Percentiles rank a stretch among this genome's conserved stretches.
Conservation (phyloP, 2,329 filamentous ascomycete genomes). For the Aspergillus aculeatinus region DNA sequence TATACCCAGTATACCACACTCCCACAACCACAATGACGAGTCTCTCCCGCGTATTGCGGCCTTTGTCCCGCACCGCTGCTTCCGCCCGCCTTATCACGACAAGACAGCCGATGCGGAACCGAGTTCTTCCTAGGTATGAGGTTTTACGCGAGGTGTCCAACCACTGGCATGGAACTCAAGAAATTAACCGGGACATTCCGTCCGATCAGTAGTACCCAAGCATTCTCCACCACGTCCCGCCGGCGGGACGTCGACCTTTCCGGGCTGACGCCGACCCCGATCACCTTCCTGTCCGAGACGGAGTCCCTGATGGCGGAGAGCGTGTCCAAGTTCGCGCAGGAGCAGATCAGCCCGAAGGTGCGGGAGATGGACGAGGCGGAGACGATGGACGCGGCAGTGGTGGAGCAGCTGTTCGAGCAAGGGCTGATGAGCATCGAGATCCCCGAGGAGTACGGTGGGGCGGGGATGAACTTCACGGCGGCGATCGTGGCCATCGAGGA, state of each 20-base stretch:
- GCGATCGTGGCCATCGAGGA: slow-evolving; percentile 98
- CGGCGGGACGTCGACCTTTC: slow-evolving; percentile 64
- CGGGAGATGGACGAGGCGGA: slow-evolving; percentile 98
- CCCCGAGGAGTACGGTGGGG: slow-evolving; percentile 92
- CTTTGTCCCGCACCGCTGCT: slow-evolving; percentile 42
- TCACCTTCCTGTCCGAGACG: slow-evolving; percentile 86
- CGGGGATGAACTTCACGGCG: slow-evolving; percentile 97
- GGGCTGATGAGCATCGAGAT: slow-evolving; percentile 97
- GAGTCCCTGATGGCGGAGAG: slow-evolving; percentile 86
- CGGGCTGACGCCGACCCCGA: slow-evolving; percentile 83
- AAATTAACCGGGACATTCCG: background rate
- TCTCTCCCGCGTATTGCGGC: slow-evolving; percentile 48
- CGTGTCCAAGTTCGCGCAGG: slow-evolving; percentile 86
- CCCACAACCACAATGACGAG: slow-evolving; percentile 45
- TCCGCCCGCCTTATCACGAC: slow-evolving; percentile 39
- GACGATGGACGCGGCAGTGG: slow-evolving; percentile 80
- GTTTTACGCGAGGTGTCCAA: background rate
- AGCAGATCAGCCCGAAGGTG: slow-evolving; percentile 84
- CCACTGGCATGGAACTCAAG: too few species aligned
- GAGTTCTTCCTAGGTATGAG: slow-evolving; percentile 44
- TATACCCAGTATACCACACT: background rate
- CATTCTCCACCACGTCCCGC: slow-evolving; percentile 61
- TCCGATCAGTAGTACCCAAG: slow-evolving; percentile 43
- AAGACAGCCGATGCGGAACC: slow-evolving; percentile 37
- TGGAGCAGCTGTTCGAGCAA: slow-evolving; percentile 95